Evolutionary conservation across 768 basidiomycete genomes (phyloP), one percentile per base, ranked within the genome.

Genomic region (Lactarius indigo): DNA sequence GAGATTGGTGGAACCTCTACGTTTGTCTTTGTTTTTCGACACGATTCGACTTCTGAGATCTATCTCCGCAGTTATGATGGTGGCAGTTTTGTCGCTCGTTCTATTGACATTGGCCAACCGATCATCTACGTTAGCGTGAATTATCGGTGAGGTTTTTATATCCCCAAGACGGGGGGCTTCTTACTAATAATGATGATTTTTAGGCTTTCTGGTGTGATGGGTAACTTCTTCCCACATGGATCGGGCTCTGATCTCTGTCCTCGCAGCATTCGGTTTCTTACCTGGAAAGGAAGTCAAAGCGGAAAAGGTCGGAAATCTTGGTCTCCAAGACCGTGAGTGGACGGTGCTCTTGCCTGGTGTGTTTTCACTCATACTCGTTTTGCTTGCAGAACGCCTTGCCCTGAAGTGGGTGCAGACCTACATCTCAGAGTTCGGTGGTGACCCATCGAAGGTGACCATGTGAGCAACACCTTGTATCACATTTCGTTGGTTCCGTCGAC

Each of bases 401-500:
- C 71, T 91, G 8, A 74, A 83, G 63, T 90, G 89, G 89, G 78
- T 90, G 1, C 83, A 87, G 68, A 83, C 85, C 71, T 85, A 90
- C 72, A 87, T 90, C 68, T 68, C 74, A 39, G 76, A 78, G 9
- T 90, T 89, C 68, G 88, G 88, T 1, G 89, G 89, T 12, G 87
- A 90, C 73, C 83, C 84, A 0, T 73, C 72, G 2, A 86, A 84
- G 72, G 87, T 87, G 3, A 85, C 85, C 0, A 81, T 86, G 83
- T 85, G 72, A 61, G 82, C 20, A 58, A 41, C 23, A 26, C 63
- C 58, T 64, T 61, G 54, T 64, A 52, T 59, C 60, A 28, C 54
- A 33, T 31, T 26, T 26, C 13, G 12, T 52, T 47, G 26, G 15
- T 57, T 39, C 26, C 47, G 72, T 41, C 17, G 3, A 57, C 66